Evolutionary conservation across 1,284 basidiomycete species (phyloP).

Genomic region (Ustilago xerochloae): DNA sequence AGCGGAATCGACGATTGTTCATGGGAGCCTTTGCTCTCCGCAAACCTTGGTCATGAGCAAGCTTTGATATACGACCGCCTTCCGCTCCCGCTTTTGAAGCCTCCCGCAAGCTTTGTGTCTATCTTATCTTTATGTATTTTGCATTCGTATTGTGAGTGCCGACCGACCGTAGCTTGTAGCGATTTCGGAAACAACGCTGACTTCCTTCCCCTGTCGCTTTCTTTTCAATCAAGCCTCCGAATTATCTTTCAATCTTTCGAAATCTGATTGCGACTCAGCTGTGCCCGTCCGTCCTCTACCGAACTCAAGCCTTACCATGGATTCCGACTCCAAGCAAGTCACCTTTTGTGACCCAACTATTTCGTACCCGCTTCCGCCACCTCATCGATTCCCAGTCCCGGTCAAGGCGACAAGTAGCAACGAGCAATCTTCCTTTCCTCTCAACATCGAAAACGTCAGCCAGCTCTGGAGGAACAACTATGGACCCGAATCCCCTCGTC

Average conservation of each 20-base stretch:
- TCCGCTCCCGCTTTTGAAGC: not conserved
- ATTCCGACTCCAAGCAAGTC: not conserved
- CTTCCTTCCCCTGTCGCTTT: not conserved
- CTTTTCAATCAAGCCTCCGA: not conserved
- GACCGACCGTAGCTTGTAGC: not conserved
- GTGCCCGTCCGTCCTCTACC: not conserved
- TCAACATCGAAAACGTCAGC: not conserved
- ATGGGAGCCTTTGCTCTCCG: no score
- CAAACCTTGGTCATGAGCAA: no score
- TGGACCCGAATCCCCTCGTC: not conserved
- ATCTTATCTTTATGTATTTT: conserved; percentile 9
- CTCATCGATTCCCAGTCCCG: no score
- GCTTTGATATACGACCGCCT: not conserved
- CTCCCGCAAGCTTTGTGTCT: conserved; percentile 26
- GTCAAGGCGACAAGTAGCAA: not conserved
- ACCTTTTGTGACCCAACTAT: no score
- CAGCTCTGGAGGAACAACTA: conserved; percentile 11
- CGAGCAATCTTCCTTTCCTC: not conserved
- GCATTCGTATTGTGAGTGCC: conserved; percentile 6
- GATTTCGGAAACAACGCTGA: conserved; percentile 1
- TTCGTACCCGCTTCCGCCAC: no score
- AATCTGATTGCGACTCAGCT: not conserved
- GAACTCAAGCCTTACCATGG: not conserved
- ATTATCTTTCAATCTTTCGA: not conserved
- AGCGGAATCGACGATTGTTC: no score